These are phyloP conservation scores for Solanum verrucosum DNA, from an alignment of 257 asterid genomes.

Conservation along the genomic window DNA sequence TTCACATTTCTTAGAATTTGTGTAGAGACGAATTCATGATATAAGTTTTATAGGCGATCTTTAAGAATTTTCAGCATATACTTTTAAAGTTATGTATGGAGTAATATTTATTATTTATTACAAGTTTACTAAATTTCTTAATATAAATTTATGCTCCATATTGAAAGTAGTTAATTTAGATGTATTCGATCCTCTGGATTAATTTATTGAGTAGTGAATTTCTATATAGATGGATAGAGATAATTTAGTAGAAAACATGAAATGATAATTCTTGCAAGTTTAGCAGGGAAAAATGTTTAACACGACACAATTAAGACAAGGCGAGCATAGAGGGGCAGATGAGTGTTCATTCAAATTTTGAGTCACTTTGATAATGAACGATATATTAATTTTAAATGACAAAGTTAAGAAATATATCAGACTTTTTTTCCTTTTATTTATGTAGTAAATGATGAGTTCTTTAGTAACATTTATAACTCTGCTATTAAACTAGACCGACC, in stretches of 20 bases:
- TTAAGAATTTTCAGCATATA: not conserved
- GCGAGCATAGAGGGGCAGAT: no score
- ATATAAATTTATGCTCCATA: no score
- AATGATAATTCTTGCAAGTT: no score
- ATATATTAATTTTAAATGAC: rapidly evolving
- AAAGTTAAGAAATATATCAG: no score
- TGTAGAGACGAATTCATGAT: not conserved
- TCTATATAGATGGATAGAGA: no score
- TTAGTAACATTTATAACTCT: not conserved
- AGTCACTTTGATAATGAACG: no score
- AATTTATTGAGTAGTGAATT: no score
- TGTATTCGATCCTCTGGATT: no score
- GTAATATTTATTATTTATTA: not conserved
- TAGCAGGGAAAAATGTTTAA: no score
- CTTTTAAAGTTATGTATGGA: not conserved
- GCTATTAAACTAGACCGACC: not conserved
- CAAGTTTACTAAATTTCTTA: not conserved
- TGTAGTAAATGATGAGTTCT: not conserved
- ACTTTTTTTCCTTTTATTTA: not conserved
- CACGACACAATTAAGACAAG: not conserved
- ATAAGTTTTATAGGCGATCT: not conserved
- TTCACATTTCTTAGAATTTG: not conserved
- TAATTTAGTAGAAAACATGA: no score
- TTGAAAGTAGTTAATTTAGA: not conserved
- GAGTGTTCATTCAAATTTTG: no score